Conservation (phyloP, 805 yeast species). For the Monosporozyma aerobia region DNA sequence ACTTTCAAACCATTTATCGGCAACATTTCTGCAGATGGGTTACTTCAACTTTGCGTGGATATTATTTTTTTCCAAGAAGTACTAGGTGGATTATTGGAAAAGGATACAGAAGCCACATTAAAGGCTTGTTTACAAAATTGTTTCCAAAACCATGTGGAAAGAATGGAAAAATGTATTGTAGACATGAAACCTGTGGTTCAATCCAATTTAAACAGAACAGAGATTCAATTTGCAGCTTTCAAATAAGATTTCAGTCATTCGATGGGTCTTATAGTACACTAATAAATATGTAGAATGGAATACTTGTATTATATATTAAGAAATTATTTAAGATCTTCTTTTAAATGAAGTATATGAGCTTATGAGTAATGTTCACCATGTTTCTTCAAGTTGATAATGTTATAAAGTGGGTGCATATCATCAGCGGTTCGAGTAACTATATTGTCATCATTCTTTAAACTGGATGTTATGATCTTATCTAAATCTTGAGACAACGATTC, state of each 20-base stretch:
- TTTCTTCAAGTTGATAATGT: slow-evolving; percentile 43
- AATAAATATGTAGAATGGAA: background rate
- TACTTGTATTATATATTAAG: background rate
- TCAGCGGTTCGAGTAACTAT: slow-evolving; percentile 30
- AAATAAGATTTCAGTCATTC: slow-evolving; percentile 7
- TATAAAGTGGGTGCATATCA: slow-evolving; percentile 42
- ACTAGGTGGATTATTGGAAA: slow-evolving; percentile 21
- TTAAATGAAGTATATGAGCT: background rate
- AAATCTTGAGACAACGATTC: slow-evolving; percentile 13
- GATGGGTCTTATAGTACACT: background rate
- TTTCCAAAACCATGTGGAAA: slow-evolving; percentile 22
- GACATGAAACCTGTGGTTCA: slow-evolving; percentile 26
- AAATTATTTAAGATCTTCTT: background rate
- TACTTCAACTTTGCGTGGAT: slow-evolving; percentile 45
- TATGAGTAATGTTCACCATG: slow-evolving; percentile 43
- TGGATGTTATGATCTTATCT: slow-evolving; percentile 14
- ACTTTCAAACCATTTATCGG: slow-evolving; percentile 37
- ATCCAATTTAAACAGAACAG: slow-evolving; percentile 24
- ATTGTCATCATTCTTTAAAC: slow-evolving; percentile 22
- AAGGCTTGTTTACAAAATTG: slow-evolving; percentile 27
- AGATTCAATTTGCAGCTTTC: slow-evolving; percentile 28
- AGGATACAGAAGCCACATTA: slow-evolving; percentile 25
- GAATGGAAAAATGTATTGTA: slow-evolving; percentile 19
- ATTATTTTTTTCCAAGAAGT: slow-evolving; percentile 40
- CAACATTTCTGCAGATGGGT: slow-evolving; percentile 37